Base-by-base conservation (phyloP, 306 rosid genomes). In the Clitoria ternatea region DNA sequence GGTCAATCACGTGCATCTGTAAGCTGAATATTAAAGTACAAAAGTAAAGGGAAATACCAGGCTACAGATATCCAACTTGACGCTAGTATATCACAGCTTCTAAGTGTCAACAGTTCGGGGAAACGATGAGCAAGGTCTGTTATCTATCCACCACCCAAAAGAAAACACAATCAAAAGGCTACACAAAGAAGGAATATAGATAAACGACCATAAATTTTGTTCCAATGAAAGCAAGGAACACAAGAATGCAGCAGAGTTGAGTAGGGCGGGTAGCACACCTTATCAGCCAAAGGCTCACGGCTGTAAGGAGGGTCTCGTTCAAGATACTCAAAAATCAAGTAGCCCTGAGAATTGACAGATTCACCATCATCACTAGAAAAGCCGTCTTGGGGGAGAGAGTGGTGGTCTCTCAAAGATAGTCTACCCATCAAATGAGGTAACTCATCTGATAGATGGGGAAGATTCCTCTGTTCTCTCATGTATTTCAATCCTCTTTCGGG, bases 41-140 rank as follows among this genome's bases (percentile, higher is more conserved):
- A 3, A 40, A 55, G 39, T 77, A 50, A 67, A 76, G 63, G 35
- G 79, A 10, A 43, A 29, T 92, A 92, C 98, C 98, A 92, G 70
- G 98, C 97, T 69, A 92, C 91, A 70, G 96, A 92, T 79, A 92
- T 82, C 98, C 98, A 92, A 76, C 98, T 92, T 37, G 91, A 61
- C 40, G 86, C 11, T 42, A 80, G 79, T 47, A 92, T 63, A 72
- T 92, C 98, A 81, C 96, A 92, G 78, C 98, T 92, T 79, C 89
- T 82, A 19, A 88, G 86, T 5, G 86, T 82, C 76, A 32, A 75
- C 71, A 92, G 81, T 79, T 82, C 89, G 68, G 98, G 96, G 75
- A 80, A 75, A 62, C 68, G 84, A 20, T 66, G 73, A 12, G 98
- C 90, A 74, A 92, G 86, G 80, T 92, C 97, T 53, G 45, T 39